Evolutionary conservation across 495 filamentous ascomycete genomes (phyloP), one percentile per base, ranked within the genome.

Genomic region (Astrothelium subdiscretum): DNA sequence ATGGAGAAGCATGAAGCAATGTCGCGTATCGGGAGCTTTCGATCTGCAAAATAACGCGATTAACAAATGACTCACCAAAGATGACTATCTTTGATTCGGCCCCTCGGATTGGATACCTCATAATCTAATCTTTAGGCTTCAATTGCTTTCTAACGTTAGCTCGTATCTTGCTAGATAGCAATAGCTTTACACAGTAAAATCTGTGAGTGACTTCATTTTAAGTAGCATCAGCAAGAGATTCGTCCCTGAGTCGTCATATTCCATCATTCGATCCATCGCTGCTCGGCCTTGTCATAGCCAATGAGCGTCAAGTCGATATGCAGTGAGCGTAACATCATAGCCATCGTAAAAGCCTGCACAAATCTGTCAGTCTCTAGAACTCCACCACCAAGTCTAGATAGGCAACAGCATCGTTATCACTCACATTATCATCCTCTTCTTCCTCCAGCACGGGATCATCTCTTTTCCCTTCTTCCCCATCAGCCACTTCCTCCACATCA

Each of bases 291-390:
- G 70, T 89, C 83, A 67, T 81, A 88, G 1, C 86, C 87, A 65
- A 90, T 87, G 2, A 81, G 61, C 31, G 77, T 74, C 24, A 82
- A 73, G 52, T 88, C 85, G 65, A 90, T 81, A 67, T 87, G 84
- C 24, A 89, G 73, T 48, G 76, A 84, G 65, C 79, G 79, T 3
- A 90, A 76, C 87, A 90, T 89, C 78, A 82, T 82, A 42, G 79
- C 82, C 83, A 90, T 87, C 3, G 85, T 87, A 67, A 89, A 88
- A 11, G 59, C 62, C 66, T 72, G 59, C 32, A 59, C 20, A n/a
- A 57, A 3, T 38, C 38, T 22, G 18, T 57, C 27, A 57, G 32
- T 15, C 60, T 51, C 20, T 58, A 29, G 15, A 26, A 20, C 20
- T 22, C 10, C n/a, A 57, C 48, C 58, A 44, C 29, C 65, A 64